Percentiles rank a stretch among this genome's conserved stretches.
phyloP scores from a whole-genome alignment of 73 alveolate genomes.

The Symbiodinium natans region DNA sequence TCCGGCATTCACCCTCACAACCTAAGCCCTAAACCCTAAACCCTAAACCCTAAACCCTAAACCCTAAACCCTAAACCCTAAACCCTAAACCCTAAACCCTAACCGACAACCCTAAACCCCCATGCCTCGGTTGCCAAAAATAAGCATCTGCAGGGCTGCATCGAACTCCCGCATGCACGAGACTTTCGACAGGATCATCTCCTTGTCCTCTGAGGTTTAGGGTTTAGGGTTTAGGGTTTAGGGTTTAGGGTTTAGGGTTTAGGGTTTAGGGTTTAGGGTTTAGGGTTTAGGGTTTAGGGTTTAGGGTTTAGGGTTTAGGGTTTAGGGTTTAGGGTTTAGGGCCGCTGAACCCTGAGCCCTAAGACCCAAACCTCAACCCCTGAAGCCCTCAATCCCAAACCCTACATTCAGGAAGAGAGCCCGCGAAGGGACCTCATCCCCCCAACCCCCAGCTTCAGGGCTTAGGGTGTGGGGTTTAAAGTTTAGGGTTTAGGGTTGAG shows the following conservation, averaged over 20 bases:
- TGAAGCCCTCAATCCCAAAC: background rate
- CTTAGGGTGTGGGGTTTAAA: no score
- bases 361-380: background rate
- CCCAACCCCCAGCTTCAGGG: no score
- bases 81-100: background rate
- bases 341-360: background rate
- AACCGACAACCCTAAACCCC: background rate
- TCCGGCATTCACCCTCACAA: background rate
- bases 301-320: no score
- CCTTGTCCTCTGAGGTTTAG: background rate
- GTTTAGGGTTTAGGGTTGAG: no score
- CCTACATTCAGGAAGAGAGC: background rate
- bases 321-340: background rate
- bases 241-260: no score
- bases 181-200: constrained; percentile 20
- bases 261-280: background rate
- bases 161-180: constrained; percentile 54
- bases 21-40: background rate
- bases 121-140: constrained; percentile 52
- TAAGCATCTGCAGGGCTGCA: constrained; percentile 60
- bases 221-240: no score
- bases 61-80: background rate
- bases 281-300: no score
- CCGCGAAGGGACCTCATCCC: no score
- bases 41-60: no score